Percentiles rank a stretch among this genome's conserved stretches.
These are phyloP conservation scores for Crithidia mellificae DNA, from an alignment of 208 protist species.

Conservation along the genomic window DNA sequence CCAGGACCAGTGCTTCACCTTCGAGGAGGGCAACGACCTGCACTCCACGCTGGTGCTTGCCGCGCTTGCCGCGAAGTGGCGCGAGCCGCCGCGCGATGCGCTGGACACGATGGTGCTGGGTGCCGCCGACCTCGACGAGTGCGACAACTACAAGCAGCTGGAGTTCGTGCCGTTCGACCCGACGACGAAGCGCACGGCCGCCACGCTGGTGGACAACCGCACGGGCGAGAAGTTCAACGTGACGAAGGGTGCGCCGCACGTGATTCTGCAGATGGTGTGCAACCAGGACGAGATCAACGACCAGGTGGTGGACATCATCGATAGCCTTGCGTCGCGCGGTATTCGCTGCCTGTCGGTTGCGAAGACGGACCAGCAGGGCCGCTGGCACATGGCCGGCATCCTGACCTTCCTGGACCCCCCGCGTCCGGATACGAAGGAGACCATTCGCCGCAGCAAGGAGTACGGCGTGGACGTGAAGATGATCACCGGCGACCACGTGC, in stretches of 20 bases:
- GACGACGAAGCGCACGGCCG: slow-evolving; percentile 70
- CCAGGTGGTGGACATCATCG: slow-evolving; percentile 79
- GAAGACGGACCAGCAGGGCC: too few species aligned
- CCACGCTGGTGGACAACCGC: slow-evolving; percentile 71
- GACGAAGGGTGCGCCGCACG: slow-evolving; percentile 89
- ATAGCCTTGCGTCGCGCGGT: slow-evolving; percentile 47
- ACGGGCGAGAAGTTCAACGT: slow-evolving; percentile 83
- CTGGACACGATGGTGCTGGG: slow-evolving; percentile 90
- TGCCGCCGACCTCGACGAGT: slow-evolving; percentile 73
- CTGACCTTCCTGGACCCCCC: slow-evolving; percentile 97
- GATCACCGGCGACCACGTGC: slow-evolving; percentile 95
- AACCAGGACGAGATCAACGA: slow-evolving; percentile 90
- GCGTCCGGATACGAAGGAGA: slow-evolving; percentile 90
- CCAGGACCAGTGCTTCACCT: slow-evolving; percentile 71
- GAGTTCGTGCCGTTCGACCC: slow-evolving; percentile 66
- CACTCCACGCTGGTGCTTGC: slow-evolving; percentile 64
- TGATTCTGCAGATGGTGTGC: slow-evolving; percentile 74
- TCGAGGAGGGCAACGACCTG: slow-evolving; percentile 64
- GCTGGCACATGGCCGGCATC: too few species aligned
- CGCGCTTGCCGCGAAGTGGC: slow-evolving; percentile 90
- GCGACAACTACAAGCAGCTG: slow-evolving; percentile 79
- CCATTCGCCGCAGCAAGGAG: slow-evolving; percentile 90
- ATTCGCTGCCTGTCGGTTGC: too few species aligned
- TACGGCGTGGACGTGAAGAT: slow-evolving; percentile 96
- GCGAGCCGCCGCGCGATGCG: slow-evolving; percentile 84